Evolutionary conservation across 2,329 filamentous ascomycete genomes (phyloP).

Genomic region (Triangularia setosa): DNA sequence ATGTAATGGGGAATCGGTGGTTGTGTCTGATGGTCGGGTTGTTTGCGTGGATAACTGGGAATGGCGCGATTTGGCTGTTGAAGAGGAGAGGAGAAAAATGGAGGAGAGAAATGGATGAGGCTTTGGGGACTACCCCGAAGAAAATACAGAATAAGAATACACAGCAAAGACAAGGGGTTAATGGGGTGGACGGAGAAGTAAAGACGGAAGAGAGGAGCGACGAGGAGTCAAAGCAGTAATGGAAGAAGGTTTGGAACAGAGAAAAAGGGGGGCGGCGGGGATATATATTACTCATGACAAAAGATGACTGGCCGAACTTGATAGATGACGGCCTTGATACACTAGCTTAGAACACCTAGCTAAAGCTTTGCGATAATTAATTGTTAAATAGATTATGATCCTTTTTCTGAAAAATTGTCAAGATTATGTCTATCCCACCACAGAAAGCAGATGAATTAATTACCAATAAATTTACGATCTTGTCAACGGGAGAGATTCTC

Average conservation of each 20-base stretch:
- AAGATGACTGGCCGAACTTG: neutral
- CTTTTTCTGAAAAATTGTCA: neutral
- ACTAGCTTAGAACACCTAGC: neutral
- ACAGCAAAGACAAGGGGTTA: neutral
- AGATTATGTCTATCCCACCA: too few species aligned
- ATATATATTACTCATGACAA: neutral
- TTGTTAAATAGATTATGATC: neutral
- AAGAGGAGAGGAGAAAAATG: conserved; percentile 57
- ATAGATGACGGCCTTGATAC: neutral
- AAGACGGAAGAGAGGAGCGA: neutral
- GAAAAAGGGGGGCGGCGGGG: neutral
- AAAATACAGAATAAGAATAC: neutral
- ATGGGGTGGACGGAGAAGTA: neutral
- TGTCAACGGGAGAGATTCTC: neutral
- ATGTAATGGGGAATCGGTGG: conserved; percentile 71
- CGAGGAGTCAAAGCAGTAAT: neutral
- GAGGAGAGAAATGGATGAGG: conserved; percentile 59
- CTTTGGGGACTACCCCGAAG: conserved; percentile 27
- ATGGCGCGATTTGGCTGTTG: conserved; percentile 57
- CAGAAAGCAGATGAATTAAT: neutral
- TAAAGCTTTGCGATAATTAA: neutral
- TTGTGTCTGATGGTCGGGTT: conserved; percentile 59
- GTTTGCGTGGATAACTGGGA: conserved; percentile 54
- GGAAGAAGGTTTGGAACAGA: neutral
- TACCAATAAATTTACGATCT: neutral